Evolutionary conservation across 768 basidiomycete species (phyloP).

Genomic region (Amyloporia xantha): DNA sequence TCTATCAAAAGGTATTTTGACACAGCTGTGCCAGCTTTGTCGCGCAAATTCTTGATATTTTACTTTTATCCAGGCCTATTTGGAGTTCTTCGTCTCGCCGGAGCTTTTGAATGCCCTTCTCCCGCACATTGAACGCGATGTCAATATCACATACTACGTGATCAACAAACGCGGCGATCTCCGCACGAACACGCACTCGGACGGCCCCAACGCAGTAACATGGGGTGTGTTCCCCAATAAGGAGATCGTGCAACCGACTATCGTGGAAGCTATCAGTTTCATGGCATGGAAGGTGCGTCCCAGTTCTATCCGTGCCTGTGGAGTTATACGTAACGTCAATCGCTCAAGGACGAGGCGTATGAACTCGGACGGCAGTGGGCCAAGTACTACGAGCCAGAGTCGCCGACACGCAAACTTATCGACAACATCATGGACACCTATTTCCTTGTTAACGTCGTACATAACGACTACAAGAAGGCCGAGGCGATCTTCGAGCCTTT

Average conservation of each 20-base stretch:
- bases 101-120: constrained; percentile 66
- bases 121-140: constrained; percentile 78
- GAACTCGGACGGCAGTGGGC: constrained; percentile 93
- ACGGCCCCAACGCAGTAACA: constrained; percentile 97
- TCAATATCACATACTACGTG: constrained; percentile 91
- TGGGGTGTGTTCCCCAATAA: constrained; percentile 99
- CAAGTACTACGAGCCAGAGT: constrained; percentile 71
- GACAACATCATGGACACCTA: constrained; percentile 71
- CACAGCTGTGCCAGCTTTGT: not conserved
- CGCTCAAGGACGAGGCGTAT: constrained; percentile 90
- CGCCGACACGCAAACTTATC: constrained; percentile 71
- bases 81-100: constrained; percentile 90
- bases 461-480: constrained; percentile 87
- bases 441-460: constrained; percentile 91
- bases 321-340: no score
- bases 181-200: constrained; percentile 89
- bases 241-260: constrained; percentile 93
- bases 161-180: constrained; percentile 95
- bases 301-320: no score
- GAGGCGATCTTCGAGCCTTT: constrained; percentile 87
- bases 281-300: constrained; percentile 90
- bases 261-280: constrained; percentile 95
- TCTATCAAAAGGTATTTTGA: constrained; percentile 81
- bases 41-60: constrained; percentile 3
- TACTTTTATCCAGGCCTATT: constrained; percentile 60